Base-by-base conservation (phyloP, 805 yeast genomes). In the Saturnispora bothae region DNA sequence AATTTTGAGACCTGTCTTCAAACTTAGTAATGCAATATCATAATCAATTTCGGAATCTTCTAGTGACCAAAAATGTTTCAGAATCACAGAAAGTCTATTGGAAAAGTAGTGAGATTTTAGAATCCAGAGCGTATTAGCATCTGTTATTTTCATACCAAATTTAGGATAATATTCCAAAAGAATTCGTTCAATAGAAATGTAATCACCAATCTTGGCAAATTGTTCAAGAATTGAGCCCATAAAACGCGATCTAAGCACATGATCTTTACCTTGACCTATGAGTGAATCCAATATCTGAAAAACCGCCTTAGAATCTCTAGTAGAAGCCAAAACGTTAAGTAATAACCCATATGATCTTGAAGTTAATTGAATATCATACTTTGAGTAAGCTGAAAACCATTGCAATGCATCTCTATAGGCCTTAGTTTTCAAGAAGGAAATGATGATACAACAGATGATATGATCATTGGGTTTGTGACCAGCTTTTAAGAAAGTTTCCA, bases 371-470 rank as follows among this genome's bases (percentile, higher is more conserved):
- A 65, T 39, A 3, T 55, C 52, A 40, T 50, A 57, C 22, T 51
- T 45, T 3, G 60, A 49, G 48, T 63, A 59, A 12, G 56, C 52
- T 3, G 58, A 44, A 43, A 63, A 67, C 55, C 59, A 56, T 29
- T 47, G 48, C 9, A 65, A 43, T 2, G 66, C 69, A 13, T 53
- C 61, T 0, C 51, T 49, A 18, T 57, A 52, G 26, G 69, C 60
- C 8, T 64, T 59, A 5, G 60, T 50, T 18, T 53, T 55, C 12
- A 68, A 46, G 30, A 65, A 55, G n/a, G 68, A 46, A 20, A 59
- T 53, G 36, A 77, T 65, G 30, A 77, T 48, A 0, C 76, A 68
- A 23, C 64, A 61, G 36, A 64, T 53, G 1, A 76, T 61, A 7
- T 53, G 48, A 2, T 63, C 55, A 3, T 64, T 59, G 1, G 84